A percentile compares a stretch with the other conserved stretches of the same genome.
Evolutionary conservation across 2,329 filamentous ascomycete species (phyloP).

Genomic region (Aureobasidium sp.): DNA sequence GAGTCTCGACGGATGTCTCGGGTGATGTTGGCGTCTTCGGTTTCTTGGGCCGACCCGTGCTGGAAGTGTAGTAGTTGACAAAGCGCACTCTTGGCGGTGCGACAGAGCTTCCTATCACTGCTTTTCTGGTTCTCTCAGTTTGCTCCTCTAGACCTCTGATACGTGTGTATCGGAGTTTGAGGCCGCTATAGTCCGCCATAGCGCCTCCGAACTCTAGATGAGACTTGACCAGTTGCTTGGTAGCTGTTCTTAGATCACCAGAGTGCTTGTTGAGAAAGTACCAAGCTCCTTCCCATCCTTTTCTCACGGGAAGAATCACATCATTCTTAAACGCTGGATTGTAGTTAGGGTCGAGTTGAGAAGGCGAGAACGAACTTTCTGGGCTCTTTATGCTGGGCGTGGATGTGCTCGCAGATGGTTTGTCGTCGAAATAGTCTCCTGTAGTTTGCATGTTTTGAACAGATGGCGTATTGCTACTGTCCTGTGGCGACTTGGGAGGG

Average conservation of each 20-base stretch:
- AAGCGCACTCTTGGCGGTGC: constrained; percentile 58
- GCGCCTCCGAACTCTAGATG: constrained; percentile 78
- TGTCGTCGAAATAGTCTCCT: constrained; percentile 2
- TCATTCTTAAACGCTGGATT: constrained; percentile 73
- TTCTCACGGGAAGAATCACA: constrained; percentile 57
- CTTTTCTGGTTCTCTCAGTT: constrained; percentile 41
- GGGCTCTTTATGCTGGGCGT: constrained; percentile 6
- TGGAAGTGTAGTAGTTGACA: constrained; percentile 85
- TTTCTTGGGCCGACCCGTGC: constrained; percentile 58
- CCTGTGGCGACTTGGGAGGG: background rate
- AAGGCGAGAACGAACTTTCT: constrained; percentile 26
- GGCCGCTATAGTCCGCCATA: constrained; percentile 64
- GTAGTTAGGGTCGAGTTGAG: constrained; percentile 53
- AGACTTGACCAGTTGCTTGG: constrained; percentile 65
- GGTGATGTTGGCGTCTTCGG: constrained; percentile 37
- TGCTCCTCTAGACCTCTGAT: constrained; percentile 65
- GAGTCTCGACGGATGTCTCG: background rate
- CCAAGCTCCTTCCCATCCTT: constrained; percentile 57
- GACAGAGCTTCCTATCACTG: constrained; percentile 23
- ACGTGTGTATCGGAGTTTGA: constrained; percentile 61
- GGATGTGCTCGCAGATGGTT: background rate
- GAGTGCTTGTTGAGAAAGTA: constrained; percentile 79
- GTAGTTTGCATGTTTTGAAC: background rate
- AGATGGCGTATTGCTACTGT: background rate
- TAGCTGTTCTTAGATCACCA: constrained; percentile 61